Evolutionary conservation across 768 basidiomycete genomes (phyloP), one percentile per base, ranked within the genome.

Genomic region (Amanita exitialis): DNA sequence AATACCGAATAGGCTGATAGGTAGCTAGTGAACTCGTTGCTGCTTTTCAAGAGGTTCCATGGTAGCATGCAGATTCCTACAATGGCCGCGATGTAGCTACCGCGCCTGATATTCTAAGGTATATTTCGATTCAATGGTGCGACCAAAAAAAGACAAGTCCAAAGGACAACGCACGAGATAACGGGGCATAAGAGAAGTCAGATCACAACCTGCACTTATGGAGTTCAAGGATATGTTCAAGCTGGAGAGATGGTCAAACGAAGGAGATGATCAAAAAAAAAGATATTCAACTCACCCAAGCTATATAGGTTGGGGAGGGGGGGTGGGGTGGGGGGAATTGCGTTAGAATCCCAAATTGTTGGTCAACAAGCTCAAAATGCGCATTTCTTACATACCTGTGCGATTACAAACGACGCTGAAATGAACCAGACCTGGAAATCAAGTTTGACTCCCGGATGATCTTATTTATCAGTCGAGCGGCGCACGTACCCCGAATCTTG

Each of bases 171-270:
- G 30, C 56, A 80, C 80, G 58, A 91, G 78, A 65, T 79, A 90
- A 44, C 81, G 81, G 50, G 89, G 89, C 57, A 79, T 72, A 28
- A 90, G 73, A 1, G 87, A 80, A 1, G 87, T 90, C 57, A 91
- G 64, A 63, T 91, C 88, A 59, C 86, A 89, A 8, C 90, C 87
- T 4, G 89, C 87, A 36, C 80, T 84, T 59, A 90, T 78, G 4
- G 84, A 83, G 67, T 91, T 90, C 23, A 86, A 87, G 10, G 86
- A 83, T 58, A 87, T 84, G 63, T 87, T 89, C 23, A 84, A 86
- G 16, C 82, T 83, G 57, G 52, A 48, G 49, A 48, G 6, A 7
- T 20, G 56, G 46, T 34, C 44, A 28, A 48, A 45, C 51, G 21
- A 38, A 41, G 7, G 10, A 38, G 10, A 35, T 4, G 20, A 44